Evolutionary conservation across 306 rosid species (phyloP).

Genomic region (Geum urbanum): DNA sequence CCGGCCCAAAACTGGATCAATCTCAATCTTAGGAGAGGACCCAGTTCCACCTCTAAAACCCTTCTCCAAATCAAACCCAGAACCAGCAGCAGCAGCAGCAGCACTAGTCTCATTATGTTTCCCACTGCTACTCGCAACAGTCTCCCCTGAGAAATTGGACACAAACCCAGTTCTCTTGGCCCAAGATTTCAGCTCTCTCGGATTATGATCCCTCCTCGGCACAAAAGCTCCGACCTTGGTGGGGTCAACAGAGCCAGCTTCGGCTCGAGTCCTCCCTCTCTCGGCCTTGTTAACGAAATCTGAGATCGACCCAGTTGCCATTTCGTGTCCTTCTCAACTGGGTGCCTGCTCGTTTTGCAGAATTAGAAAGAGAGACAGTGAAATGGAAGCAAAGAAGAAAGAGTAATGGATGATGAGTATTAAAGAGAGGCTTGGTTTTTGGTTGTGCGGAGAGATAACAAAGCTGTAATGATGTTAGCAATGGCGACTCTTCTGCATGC

Average conservation of each 20-base stretch:
- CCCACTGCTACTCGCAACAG: conserved; percentile 51
- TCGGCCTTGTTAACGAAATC: conserved; percentile 22
- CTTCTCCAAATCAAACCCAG: conserved; percentile 44
- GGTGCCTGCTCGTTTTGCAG: background rate
- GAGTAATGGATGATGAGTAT: background rate
- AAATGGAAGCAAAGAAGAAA: conserved; percentile 39
- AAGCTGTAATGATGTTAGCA: background rate
- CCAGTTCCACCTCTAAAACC: conserved; percentile 45
- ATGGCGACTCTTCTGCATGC: background rate
- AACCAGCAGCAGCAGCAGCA: background rate
- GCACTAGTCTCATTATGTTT: conserved; percentile 39
- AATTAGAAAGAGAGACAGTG: conserved; percentile 25
- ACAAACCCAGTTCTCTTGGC: conserved; percentile 91
- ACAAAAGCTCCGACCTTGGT: conserved; percentile 54
- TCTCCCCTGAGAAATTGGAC: conserved; percentile 66
- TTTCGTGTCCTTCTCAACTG: conserved; percentile 27
- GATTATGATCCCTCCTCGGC: conserved; percentile 60
- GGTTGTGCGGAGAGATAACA: background rate
- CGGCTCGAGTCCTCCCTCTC: conserved; percentile 31
- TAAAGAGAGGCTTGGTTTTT: background rate
- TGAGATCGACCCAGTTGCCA: conserved; percentile 55
- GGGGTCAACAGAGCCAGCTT: conserved; percentile 30
- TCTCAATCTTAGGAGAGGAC: conserved; percentile 79
- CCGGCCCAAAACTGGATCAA: conserved; percentile 71
- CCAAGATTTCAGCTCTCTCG: conserved; percentile 76